Percentiles rank a stretch among this genome's conserved stretches.
Evolutionary conservation across 2,329 filamentous ascomycete genomes (phyloP).

Genomic region (Scedosporium minutisporum): DNA sequence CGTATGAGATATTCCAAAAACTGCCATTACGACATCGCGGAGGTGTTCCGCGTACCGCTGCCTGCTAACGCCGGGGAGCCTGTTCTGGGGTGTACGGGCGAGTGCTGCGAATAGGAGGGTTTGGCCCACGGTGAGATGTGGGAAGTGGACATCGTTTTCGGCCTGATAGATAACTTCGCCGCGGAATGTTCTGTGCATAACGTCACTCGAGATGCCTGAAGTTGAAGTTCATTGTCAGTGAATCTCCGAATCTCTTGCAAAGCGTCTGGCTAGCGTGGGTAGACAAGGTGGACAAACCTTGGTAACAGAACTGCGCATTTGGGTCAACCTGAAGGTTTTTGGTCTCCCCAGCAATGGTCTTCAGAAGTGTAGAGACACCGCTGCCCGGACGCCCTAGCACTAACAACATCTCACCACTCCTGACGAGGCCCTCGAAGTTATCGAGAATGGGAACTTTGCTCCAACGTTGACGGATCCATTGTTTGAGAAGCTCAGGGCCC

Average conservation of each 20-base stretch:
- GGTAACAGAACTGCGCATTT: slow-evolving; percentile 39
- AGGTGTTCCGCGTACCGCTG: slow-evolving; percentile 24
- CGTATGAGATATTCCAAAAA: slow-evolving; percentile 72
- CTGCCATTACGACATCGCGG: slow-evolving; percentile 55
- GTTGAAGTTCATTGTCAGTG: neutral
- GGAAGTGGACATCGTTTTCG: slow-evolving; percentile 55
- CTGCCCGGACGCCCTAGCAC: slow-evolving; percentile 42
- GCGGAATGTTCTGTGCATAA: slow-evolving; percentile 34
- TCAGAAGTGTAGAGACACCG: slow-evolving; percentile 49
- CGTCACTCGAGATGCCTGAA: slow-evolving; percentile 18
- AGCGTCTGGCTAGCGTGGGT: no score
- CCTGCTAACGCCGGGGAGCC: slow-evolving; percentile 46
- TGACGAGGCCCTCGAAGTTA: slow-evolving; percentile 42
- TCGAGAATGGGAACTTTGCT: slow-evolving; percentile 38
- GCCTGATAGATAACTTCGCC: slow-evolving; percentile 55
- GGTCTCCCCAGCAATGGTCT: slow-evolving; percentile 44
- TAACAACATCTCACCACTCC: slow-evolving; percentile 26
- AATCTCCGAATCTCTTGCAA: no score
- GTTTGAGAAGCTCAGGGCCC: slow-evolving; percentile 12
- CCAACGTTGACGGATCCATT: slow-evolving; percentile 15
- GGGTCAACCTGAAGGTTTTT: slow-evolving; percentile 38
- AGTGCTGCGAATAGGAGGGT: slow-evolving; percentile 55
- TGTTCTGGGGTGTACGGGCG: slow-evolving; percentile 50
- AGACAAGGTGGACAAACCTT: slow-evolving; percentile 23
- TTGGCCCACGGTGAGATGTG: slow-evolving; percentile 53